Percentiles rank a stretch among this genome's conserved stretches.
Evolutionary conservation across 2,329 filamentous ascomycete genomes (phyloP).

Genomic region (Phialocephala subalpina): DNA sequence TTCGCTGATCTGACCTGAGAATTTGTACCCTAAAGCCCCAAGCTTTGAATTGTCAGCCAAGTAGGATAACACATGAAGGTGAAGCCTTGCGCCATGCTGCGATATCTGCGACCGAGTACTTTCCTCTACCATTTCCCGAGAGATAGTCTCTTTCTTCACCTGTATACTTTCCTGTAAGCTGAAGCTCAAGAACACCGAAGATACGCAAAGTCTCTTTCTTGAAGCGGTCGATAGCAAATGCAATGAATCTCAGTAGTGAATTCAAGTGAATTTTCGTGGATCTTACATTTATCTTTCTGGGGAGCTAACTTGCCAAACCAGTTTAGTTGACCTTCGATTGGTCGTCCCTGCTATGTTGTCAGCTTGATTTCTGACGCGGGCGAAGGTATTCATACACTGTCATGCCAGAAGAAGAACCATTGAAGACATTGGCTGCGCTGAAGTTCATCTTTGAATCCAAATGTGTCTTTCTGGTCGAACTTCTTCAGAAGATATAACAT

Average conservation of each 20-base stretch:
- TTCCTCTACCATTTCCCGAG: constrained; percentile 60
- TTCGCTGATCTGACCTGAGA: constrained; percentile 48
- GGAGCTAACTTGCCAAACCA: constrained; percentile 49
- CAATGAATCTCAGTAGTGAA: not conserved
- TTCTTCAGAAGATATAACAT: constrained; percentile 57
- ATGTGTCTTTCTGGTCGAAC: constrained; percentile 56
- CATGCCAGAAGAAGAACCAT: constrained; percentile 64
- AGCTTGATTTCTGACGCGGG: not conserved
- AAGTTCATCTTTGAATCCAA: constrained; percentile 59
- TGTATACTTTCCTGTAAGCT: constrained; percentile 58
- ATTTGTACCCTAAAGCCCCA: constrained; percentile 44
- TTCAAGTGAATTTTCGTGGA: not conserved
- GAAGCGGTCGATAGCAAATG: constrained; percentile 57
- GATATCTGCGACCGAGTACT: constrained; percentile 61
- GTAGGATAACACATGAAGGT: constrained; percentile 38
- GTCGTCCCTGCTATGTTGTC: constrained; percentile 46
- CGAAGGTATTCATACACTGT: not conserved
- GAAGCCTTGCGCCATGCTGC: constrained; percentile 60
- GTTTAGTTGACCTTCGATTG: constrained; percentile 50
- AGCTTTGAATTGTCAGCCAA: not conserved
- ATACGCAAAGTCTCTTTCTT: constrained; percentile 59
- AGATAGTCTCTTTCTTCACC: constrained; percentile 58
- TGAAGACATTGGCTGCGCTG: constrained; percentile 58
- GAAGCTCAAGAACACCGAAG: constrained; percentile 63
- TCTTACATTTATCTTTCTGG: not conserved